Conservation (phyloP, 2,329 filamentous ascomycete species). For the Pseudodiploospora longispora region DNA sequence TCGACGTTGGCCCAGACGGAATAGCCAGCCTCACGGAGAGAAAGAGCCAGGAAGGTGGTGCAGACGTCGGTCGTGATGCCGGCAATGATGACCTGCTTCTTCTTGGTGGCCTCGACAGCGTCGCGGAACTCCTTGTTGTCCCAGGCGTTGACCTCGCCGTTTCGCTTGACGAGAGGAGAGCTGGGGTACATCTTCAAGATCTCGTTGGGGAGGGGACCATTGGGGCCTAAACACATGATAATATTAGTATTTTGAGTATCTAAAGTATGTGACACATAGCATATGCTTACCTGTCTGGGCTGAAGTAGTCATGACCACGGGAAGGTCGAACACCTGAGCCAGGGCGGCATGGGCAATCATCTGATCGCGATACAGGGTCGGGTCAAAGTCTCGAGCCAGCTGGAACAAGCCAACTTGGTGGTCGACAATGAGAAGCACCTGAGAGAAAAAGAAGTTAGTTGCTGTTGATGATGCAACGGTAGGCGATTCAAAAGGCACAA, state of each 20-base stretch:
- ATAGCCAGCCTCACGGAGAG: constrained; percentile 62
- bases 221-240: constrained; percentile 43
- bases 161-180: constrained; percentile 56
- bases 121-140: constrained; percentile 62
- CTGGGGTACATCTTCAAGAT: constrained; percentile 49
- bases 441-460: no score
- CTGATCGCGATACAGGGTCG: constrained; percentile 56
- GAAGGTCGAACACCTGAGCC: constrained; percentile 58
- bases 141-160: constrained; percentile 71
- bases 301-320: constrained; percentile 63
- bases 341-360: constrained; percentile 57
- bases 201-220: constrained; percentile 52
- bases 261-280: background rate
- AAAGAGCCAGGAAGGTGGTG: constrained; percentile 66
- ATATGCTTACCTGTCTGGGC: constrained; percentile 41
- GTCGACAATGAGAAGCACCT: constrained; percentile 29
- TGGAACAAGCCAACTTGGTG: constrained; percentile 29
- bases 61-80: constrained; percentile 71
- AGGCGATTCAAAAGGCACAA: no score
- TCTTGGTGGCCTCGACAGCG: constrained; percentile 56
- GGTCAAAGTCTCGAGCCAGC: constrained; percentile 56
- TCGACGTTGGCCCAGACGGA: constrained; percentile 67
- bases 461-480: no score
- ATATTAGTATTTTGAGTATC: background rate
- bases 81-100: constrained; percentile 62